These are phyloP conservation scores for Capronia epimyces DNA, from an alignment of 2,329 filamentous ascomycete species.

Conservation along the genomic window DNA sequence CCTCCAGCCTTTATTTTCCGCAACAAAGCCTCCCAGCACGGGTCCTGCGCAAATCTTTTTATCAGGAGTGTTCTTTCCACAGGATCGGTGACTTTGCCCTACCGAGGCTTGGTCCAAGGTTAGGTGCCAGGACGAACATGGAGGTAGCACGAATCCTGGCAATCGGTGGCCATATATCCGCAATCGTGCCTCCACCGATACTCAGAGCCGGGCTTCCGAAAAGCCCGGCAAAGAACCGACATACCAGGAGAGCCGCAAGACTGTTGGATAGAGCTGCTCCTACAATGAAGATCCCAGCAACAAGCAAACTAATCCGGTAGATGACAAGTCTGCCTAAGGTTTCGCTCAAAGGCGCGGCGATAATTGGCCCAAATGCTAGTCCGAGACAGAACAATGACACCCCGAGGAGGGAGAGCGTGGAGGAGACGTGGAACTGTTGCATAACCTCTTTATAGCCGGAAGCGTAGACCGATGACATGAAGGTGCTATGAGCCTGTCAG, in stretches of 20 bases:
- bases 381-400: conserved; percentile 64
- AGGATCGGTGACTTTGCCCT: too few species aligned
- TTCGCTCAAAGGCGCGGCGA: conserved; percentile 70
- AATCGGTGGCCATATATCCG: conserved; percentile 11
- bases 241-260: conserved; percentile 63
- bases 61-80: background rate
- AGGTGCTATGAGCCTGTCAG: conserved; percentile 10
- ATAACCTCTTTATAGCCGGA: conserved; percentile 52
- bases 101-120: conserved; percentile 54
- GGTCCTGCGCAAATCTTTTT: conserved; percentile 61
- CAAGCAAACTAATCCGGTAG: conserved; percentile 60
- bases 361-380: conserved; percentile 63
- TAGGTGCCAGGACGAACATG: conserved; percentile 53
- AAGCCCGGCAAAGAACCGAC: conserved; percentile 69
- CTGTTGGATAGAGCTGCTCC: conserved; percentile 50
- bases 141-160: conserved; percentile 50
- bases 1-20: conserved; percentile 59
- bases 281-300: conserved; percentile 48
- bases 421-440: conserved; percentile 30
- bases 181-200: conserved; percentile 10
- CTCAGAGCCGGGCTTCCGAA: conserved; percentile 48
- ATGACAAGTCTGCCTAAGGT: conserved; percentile 63
- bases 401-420: conserved; percentile 47
- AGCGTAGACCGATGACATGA: conserved; percentile 33
- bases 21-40: conserved; percentile 64